These are phyloP conservation scores for Carpinus viminea DNA, from an alignment of 306 rosid genomes.

Conservation along the genomic window DNA sequence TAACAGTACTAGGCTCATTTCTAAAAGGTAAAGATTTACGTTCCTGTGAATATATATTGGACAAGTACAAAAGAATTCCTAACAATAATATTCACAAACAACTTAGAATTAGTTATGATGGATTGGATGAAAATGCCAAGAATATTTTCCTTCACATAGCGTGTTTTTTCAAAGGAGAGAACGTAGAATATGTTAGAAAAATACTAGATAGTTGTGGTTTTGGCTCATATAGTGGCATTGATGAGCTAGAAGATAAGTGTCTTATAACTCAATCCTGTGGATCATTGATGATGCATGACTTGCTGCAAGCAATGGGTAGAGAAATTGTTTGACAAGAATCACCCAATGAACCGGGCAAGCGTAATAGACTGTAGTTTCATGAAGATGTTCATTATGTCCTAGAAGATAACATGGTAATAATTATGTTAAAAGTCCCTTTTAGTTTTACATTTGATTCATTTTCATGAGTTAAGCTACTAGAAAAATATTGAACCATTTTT, in stretches of 20 bases:
- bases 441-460: slow-evolving; percentile 7
- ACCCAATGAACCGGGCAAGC: slow-evolving; percentile 18
- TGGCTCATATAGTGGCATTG: not conserved
- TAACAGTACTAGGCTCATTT: slow-evolving; percentile 33
- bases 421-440: no score
- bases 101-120: slow-evolving; percentile 29
- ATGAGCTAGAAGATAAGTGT: slow-evolving; percentile 25
- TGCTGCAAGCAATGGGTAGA: slow-evolving; percentile 40
- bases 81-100: slow-evolving; percentile 8
- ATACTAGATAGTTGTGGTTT: slow-evolving; percentile 6
- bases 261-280: not conserved
- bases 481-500: no score
- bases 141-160: slow-evolving; percentile 35
- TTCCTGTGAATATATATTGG: not conserved
- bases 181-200: not conserved
- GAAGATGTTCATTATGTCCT: slow-evolving; percentile 31
- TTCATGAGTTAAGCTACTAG: no score
- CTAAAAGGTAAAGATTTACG: no score
- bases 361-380: slow-evolving; percentile 34
- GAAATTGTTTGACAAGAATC: slow-evolving; percentile 30
- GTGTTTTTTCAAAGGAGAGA: slow-evolving; percentile 23
- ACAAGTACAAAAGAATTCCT: not conserved
- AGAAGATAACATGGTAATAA: not conserved
- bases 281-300: not conserved
- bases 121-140: slow-evolving; percentile 16